phyloP scores from a whole-genome alignment of 441 rosid species.

The Croton setiger region DNA sequence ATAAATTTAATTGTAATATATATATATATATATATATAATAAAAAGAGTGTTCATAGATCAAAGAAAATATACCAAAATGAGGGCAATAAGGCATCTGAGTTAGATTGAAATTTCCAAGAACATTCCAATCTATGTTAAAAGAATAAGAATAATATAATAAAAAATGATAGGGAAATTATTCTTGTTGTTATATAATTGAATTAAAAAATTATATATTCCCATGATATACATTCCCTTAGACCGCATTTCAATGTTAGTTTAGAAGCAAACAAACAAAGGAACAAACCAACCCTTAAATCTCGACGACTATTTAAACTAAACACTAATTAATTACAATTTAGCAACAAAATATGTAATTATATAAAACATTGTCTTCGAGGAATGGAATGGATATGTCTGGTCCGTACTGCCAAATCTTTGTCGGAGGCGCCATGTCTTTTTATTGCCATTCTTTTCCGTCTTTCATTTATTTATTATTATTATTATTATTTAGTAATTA shows the following conservation, averaged over 20 bases:
- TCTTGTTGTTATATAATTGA: constrained; percentile 21
- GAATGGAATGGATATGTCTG: constrained; percentile 18
- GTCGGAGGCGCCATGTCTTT: constrained; percentile 36
- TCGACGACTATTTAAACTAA: too few relatives aligned
- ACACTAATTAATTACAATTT: neutral
- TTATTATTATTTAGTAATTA: constrained; percentile 4
- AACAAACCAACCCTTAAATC: constrained; percentile 38
- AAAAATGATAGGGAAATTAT: constrained; percentile 11
- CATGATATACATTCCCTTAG: constrained; percentile 35
- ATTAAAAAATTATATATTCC: constrained; percentile 16
- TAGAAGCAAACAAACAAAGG: constrained; percentile 28
- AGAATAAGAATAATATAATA: neutral
- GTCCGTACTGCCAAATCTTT: constrained; percentile 44
- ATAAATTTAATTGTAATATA: too few relatives aligned
- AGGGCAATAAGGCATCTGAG: neutral
- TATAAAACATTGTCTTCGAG: neutral
- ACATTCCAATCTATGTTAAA: constrained; percentile 15
- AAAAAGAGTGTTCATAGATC: too few relatives aligned
- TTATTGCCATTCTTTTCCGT: constrained; percentile 11
- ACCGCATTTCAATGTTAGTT: constrained; percentile 32
- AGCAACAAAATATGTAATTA: too few relatives aligned
- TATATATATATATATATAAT: too few relatives aligned
- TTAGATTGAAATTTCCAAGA: constrained; percentile 11
- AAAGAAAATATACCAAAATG: neutral
- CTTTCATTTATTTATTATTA: neutral